These are phyloP conservation scores for Trichoderma harzianum DNA, from an alignment of 2,329 filamentous ascomycete species.

Conservation along the genomic window DNA sequence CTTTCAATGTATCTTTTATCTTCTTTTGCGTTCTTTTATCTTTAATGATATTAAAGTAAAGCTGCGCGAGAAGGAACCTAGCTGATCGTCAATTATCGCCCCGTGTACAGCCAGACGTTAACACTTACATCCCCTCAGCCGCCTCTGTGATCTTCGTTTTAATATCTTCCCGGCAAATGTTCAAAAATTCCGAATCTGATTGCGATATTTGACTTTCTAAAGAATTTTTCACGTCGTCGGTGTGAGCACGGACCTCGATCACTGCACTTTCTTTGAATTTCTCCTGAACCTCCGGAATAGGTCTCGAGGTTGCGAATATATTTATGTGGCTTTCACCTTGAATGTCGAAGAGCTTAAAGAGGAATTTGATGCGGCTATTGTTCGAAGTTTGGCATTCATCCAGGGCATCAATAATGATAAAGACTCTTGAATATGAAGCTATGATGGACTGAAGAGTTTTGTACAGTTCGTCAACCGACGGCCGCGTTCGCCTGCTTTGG, in stretches of 20 bases:
- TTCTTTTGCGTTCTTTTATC: neutral
- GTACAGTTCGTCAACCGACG: neutral
- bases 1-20: neutral
- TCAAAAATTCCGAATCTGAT: neutral
- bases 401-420: neutral
- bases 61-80: neutral
- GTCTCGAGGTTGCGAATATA: neutral
- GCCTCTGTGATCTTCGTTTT: neutral
- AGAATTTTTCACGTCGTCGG: neutral
- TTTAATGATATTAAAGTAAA: neutral
- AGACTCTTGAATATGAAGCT: neutral
- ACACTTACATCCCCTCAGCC: neutral
- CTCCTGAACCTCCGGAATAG: fast-evolving
- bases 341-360: fast-evolving
- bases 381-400: neutral
- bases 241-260: neutral
- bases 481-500: neutral
- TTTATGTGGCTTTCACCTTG: neutral
- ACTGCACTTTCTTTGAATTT: neutral
- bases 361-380: neutral
- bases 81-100: fast-evolving
- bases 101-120: neutral
- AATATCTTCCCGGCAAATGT: neutral
- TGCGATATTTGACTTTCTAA: neutral
- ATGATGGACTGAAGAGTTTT: neutral